These are phyloP conservation scores for Colletotrichum australisinense DNA, from an alignment of 2,329 filamentous ascomycete genomes.

Conservation along the genomic window DNA sequence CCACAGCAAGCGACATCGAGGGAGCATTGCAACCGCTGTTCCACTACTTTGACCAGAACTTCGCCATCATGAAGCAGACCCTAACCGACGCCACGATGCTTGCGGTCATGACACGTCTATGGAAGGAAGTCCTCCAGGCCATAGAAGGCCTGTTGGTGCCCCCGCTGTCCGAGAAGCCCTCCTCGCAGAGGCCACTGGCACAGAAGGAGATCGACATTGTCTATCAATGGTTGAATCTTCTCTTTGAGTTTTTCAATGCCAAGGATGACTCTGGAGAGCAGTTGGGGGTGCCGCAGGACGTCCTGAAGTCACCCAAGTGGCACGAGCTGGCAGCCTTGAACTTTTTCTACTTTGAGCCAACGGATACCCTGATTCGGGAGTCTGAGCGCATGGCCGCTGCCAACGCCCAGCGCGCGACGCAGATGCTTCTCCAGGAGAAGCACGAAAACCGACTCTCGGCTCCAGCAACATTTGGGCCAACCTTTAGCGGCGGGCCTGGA, in stretches of 20 bases:
- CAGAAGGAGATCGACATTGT: constrained; percentile 94
- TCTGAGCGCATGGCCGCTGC: constrained; percentile 95
- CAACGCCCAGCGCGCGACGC: constrained; percentile 79
- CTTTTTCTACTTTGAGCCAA: constrained; percentile 98
- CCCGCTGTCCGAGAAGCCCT: constrained; percentile 94
- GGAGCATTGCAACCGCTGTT: constrained; percentile 87
- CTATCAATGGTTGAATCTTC: constrained; percentile 90
- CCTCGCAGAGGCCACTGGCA: constrained; percentile 82
- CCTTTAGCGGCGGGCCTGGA: constrained; percentile 60
- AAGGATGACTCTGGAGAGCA: constrained; percentile 86
- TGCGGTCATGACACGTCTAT: constrained; percentile 96
- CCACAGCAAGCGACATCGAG: constrained; percentile 80
- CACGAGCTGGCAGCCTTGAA: constrained; percentile 96
- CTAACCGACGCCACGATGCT: constrained; percentile 96
- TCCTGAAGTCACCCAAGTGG: constrained; percentile 97
- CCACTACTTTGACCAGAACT: constrained; percentile 97
- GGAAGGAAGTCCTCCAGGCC: constrained; percentile 96
- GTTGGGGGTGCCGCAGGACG: constrained; percentile 88
- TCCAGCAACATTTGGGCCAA: constrained; percentile 63
- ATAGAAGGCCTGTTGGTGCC: constrained; percentile 92
- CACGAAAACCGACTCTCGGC: constrained; percentile 70
- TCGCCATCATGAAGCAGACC: constrained; percentile 98
- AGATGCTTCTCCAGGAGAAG: constrained; percentile 67
- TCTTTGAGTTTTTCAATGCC: constrained; percentile 96
- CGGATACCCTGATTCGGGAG: constrained; percentile 91